phyloP scores from a whole-genome alignment of 208 protist species.

The Leishmania martiniquensis region DNA sequence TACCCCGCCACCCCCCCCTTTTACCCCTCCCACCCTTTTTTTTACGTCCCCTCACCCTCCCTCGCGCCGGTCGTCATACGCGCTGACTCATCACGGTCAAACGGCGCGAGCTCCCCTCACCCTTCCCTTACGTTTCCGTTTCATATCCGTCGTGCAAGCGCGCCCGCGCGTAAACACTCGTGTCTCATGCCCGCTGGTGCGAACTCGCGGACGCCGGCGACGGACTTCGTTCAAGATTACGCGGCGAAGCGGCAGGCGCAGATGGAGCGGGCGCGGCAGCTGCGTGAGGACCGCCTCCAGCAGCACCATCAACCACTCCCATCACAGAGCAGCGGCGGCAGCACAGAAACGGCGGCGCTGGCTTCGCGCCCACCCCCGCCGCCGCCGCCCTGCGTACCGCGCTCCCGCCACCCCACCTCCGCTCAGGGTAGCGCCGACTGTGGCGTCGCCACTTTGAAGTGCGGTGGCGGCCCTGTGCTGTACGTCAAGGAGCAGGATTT shows the following conservation, averaged over 20 bases:
- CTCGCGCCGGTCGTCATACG: too few species aligned
- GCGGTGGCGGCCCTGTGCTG: conserved; percentile 31
- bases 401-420: conserved; percentile 7
- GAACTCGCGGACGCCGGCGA: conserved; percentile 45
- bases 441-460: neutral
- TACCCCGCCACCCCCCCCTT: too few species aligned
- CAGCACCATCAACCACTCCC: conserved; percentile 13
- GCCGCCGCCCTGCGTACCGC: conserved; percentile 16
- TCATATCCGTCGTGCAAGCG: too few species aligned
- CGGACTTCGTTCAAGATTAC: conserved; percentile 89
- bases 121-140: too few species aligned
- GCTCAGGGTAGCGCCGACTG: neutral
- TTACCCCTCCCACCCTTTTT: too few species aligned
- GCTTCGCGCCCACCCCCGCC: neutral
- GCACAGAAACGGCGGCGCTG: neutral
- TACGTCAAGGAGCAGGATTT: conserved; percentile 79
- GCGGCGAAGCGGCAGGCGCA: conserved; percentile 85
- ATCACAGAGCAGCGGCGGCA: neutral
- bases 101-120: neutral
- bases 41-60: neutral
- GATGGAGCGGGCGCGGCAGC: conserved; percentile 71
- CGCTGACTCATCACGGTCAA: too few species aligned
- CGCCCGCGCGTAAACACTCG: neutral
- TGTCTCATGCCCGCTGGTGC: conserved; percentile 9
- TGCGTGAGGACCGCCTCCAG: conserved; percentile 73